Conservation (phyloP, 306 rosid genomes). For the Cajanus cajan region DNA sequence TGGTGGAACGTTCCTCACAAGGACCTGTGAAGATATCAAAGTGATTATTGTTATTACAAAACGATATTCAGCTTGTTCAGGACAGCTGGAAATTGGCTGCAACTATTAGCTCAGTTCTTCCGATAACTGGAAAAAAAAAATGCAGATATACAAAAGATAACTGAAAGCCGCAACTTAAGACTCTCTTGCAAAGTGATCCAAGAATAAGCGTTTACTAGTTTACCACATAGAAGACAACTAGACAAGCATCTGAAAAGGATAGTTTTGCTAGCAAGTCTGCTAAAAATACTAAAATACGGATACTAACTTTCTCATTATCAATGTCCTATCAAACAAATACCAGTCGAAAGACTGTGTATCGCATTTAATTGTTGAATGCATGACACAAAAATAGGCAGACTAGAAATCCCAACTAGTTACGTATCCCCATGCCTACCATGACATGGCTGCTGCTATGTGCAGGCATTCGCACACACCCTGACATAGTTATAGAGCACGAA, state of each 20-base stretch:
- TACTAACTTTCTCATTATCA: background rate
- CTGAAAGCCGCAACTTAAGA: background rate
- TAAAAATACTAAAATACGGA: background rate
- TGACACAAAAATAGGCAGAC: background rate
- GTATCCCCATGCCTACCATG: background rate
- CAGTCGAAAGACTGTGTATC: background rate
- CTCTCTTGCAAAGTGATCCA: background rate
- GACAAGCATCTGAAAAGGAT: constrained; percentile 18
- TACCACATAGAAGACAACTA: background rate
- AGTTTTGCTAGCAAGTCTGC: background rate
- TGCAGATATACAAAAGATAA: constrained; percentile 16
- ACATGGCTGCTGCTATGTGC: background rate
- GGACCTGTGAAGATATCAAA: constrained; percentile 51
- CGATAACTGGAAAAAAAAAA: background rate
- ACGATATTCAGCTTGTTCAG: background rate
- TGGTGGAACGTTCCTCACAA: constrained; percentile 87
- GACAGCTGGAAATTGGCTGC: background rate
- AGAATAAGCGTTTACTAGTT: background rate
- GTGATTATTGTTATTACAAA: constrained; percentile 17
- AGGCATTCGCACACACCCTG: background rate
- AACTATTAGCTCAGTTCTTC: background rate
- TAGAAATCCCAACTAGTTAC: background rate
- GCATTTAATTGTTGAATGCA: background rate
- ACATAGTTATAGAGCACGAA: background rate
- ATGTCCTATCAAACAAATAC: background rate